Base-by-base conservation (phyloP, 176 grass and related monocot genomes). In the Pontederia crassipes region DNA sequence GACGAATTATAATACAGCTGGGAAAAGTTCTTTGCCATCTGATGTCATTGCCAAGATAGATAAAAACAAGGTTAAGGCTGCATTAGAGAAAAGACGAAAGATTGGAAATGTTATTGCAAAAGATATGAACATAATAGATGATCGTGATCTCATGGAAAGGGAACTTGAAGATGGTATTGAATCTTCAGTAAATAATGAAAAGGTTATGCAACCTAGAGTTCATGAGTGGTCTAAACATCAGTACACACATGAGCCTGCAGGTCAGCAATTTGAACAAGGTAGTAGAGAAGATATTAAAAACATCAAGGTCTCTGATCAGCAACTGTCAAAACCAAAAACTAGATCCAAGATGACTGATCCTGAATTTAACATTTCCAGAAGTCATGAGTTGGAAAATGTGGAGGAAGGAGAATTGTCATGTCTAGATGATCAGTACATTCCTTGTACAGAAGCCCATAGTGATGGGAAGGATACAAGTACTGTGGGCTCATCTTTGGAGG, bases 151-250 rank as follows among this genome's bases (percentile, higher is more conserved):
- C 26, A 77, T 82, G 9, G 81, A 79, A 64, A 87, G 89, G 71
- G 89, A 88, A 69, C 68, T 94, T 67, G 89, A 94, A 60, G 75
- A 88, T 70, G 84, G 81, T n/a, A 78, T 82, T 62, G 89, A 94
- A 70, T 73, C 75, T 54, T 83, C 78, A 72, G 81, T 77, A 1
- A 62, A 75, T 55, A 77, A 81, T 11, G 76, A 81, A 62, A 78
- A 50, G 66, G 73, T 63, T 1, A 78, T 72, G 47, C 74, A 86
- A 3, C 74, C 57, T 14, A 74, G 65, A 57, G 78, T 28, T 65
- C 74, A 81, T 64, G 77, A 52, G n/a, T 72, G 68, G 77, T 47
- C 72, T 48, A 16, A 68, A 12, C 28, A 68, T 40, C 55, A 35
- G 15, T 56, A 61, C 54, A 46, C 66, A 7, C 74, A 81, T 20